Evolutionary conservation across 176 grass and related monocot species (phyloP), one percentile per base, ranked within the genome.

Genomic region (Cenchrus fungigraminus): DNA sequence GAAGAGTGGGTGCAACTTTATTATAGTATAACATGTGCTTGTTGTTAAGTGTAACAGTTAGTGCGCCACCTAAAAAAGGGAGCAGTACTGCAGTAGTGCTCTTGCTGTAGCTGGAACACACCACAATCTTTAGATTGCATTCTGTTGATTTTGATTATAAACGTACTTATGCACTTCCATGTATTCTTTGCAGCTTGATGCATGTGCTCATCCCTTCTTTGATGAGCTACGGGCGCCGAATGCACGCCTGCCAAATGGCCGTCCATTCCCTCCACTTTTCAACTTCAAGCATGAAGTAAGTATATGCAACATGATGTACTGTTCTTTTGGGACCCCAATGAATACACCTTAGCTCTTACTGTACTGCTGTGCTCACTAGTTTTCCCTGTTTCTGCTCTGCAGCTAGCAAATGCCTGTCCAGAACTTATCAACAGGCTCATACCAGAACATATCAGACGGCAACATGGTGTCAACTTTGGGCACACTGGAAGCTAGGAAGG

Each of bases 221-320:
- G 87, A 98, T 14, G 96, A 98, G 73, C 81, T 98, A 59, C 88
- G 91, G n/a, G 91, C 90, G 58, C 80, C 83, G 7, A 95, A 94
- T 89, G 96, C 91, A 9, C 87, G 89, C 65, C 51, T 98, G 59
- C 96, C 93, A 37, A 94, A 94, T 89, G 91, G 96, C 11, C 93
- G 89, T 20, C 87, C 89, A 8, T 93, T 98, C 79, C 93, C 96
- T 71, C 89, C 85, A 31, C 83, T 98, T 60, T 98, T 98, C 85
- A 94, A 98, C 90, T 98, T 98, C 74, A 95, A 95, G 65, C 91
- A 91, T 54, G 93, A 98, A 83, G 93, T 98, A 97, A 89, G 74
- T 60, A 22, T 52, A 65, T 28, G 25, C 14, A 75, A 80, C 25
- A 80, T 20, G 59, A 1, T 54, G 45, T 42, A 22, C 57, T 60